A percentile compares a stretch with the other conserved stretches of the same genome.
phyloP scores from a whole-genome alignment of 2,329 filamentous ascomycete genomes.

The Diplocarpon rosae region DNA sequence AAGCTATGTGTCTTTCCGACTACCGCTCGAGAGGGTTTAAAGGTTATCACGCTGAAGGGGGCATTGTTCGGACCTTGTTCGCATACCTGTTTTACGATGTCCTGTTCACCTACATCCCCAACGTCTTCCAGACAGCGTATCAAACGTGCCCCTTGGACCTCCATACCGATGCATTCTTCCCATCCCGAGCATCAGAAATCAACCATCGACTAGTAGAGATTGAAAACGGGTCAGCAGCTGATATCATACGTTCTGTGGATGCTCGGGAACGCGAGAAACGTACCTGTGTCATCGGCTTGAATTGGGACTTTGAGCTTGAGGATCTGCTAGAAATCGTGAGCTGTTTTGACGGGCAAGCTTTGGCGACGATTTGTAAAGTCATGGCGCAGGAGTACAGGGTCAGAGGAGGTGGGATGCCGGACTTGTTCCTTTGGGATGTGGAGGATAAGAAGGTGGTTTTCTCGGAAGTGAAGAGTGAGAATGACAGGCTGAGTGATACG shows the following conservation, averaged over 20 bases:
- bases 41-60: slow-evolving; percentile 86
- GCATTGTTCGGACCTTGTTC: slow-evolving; percentile 83
- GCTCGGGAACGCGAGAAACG: slow-evolving; percentile 53
- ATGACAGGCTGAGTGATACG: slow-evolving; percentile 90
- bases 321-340: slow-evolving; percentile 69
- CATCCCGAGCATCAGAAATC: slow-evolving; percentile 76
- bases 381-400: slow-evolving; percentile 91
- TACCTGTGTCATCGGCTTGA: slow-evolving; percentile 82
- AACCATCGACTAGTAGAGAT: slow-evolving; percentile 80
- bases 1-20: slow-evolving; percentile 84
- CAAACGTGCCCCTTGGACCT: slow-evolving; percentile 91
- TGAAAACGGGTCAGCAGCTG: slow-evolving; percentile 64
- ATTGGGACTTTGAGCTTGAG: slow-evolving; percentile 75
- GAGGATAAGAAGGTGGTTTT: slow-evolving; percentile 22
- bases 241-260: slow-evolving; percentile 59
- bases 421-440: slow-evolving; percentile 72
- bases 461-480: slow-evolving; percentile 39
- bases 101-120: slow-evolving; percentile 84
- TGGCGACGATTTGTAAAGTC: slow-evolving; percentile 82
- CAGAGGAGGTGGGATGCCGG: slow-evolving; percentile 78
- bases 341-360: slow-evolving; percentile 69
- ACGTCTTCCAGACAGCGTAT: slow-evolving; percentile 93
- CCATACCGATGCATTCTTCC: slow-evolving; percentile 86
- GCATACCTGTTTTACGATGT: slow-evolving; percentile 89
- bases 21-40: slow-evolving; percentile 80